Percentiles rank a stretch among this genome's conserved stretches.
These are phyloP conservation scores for Trichoderma guizhouense DNA, from an alignment of 2,329 filamentous ascomycete species.

Conservation along the genomic window DNA sequence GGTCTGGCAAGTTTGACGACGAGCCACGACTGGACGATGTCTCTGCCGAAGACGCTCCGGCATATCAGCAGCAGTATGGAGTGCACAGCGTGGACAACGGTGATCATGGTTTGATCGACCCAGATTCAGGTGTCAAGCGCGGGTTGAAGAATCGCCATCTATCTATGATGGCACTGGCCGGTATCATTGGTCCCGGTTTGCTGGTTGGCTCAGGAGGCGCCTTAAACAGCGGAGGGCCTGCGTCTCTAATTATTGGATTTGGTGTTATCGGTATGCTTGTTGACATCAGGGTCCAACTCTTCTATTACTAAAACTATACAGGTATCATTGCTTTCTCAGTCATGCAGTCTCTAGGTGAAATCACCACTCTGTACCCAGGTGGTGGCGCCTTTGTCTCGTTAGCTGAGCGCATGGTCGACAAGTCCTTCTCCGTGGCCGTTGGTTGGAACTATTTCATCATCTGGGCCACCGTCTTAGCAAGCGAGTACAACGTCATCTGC, in stretches of 20 bases:
- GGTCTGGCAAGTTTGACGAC: conserved; percentile 16
- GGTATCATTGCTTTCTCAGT: conserved; percentile 61
- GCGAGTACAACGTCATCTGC: conserved; percentile 68
- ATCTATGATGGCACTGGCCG: conserved; percentile 63
- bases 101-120: conserved; percentile 50
- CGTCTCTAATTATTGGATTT: conserved; percentile 70
- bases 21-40: conserved; percentile 17
- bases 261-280: conserved; percentile 55
- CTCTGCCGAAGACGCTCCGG: conserved; percentile 21
- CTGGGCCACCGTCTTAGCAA: conserved; percentile 60
- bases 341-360: conserved; percentile 72
- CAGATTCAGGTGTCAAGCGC: conserved; percentile 63
- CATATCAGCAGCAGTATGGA: conserved; percentile 16
- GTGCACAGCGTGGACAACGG: conserved; percentile 21
- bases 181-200: conserved; percentile 65
- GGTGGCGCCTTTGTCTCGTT: conserved; percentile 69
- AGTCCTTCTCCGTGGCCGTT: conserved; percentile 64
- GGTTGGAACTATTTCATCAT: conserved; percentile 73
- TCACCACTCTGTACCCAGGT: conserved; percentile 70
- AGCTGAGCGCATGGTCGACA: conserved; percentile 67
- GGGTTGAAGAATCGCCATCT: conserved; percentile 66
- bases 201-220: conserved; percentile 70
- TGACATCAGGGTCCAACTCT: no score
- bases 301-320: conserved; percentile 20
- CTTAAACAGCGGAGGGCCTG: conserved; percentile 65